Evolutionary conservation across 371 early-diverging fungal species (phyloP).

Genomic region (Lichtheimia ornata): DNA sequence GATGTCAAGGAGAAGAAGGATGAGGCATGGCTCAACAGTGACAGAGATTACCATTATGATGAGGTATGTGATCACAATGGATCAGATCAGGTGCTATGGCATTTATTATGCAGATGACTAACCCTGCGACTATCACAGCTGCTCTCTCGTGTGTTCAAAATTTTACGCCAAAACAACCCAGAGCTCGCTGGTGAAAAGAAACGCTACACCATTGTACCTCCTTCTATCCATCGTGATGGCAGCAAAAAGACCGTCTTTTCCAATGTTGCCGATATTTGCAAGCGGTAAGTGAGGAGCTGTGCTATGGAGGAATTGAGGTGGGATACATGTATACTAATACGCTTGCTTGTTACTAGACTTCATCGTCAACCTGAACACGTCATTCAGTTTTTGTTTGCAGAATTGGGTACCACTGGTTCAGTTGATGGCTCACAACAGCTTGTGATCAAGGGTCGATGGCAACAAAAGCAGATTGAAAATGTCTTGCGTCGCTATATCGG

Average conservation of each 20-base stretch:
- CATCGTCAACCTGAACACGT: slow-evolving; percentile 96
- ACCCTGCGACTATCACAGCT: slow-evolving; percentile 51
- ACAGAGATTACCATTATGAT: slow-evolving; percentile 92
- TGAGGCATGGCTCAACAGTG: slow-evolving; percentile 53
- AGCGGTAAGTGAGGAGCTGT: slow-evolving; percentile 47
- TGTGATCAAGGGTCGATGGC: slow-evolving; percentile 98
- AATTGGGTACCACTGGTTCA: slow-evolving; percentile 98
- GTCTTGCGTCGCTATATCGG: slow-evolving; percentile 97
- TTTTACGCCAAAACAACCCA: slow-evolving; percentile 93
- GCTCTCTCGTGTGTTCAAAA: slow-evolving; percentile 86
- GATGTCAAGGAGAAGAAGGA: slow-evolving; percentile 25
- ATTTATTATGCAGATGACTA: not conserved
- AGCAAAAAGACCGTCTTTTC: slow-evolving; percentile 95
- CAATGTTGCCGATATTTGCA: slow-evolving; percentile 92
- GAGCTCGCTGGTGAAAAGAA: slow-evolving; percentile 91
- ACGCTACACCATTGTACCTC: slow-evolving; percentile 92
- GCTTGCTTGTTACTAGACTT: slow-evolving; percentile 54
- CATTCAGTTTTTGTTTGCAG: slow-evolving; percentile 96
- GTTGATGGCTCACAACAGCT: slow-evolving; percentile 93
- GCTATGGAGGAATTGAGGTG: not conserved
- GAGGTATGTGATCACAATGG: slow-evolving; percentile 58
- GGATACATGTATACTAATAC: not conserved
- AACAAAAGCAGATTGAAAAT: slow-evolving; percentile 98
- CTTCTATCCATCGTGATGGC: slow-evolving; percentile 90
- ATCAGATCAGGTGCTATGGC: not conserved